Evolutionary conservation across 108 stramenopile species (phyloP).

Genomic region (Aurantiochytrium sp.): DNA sequence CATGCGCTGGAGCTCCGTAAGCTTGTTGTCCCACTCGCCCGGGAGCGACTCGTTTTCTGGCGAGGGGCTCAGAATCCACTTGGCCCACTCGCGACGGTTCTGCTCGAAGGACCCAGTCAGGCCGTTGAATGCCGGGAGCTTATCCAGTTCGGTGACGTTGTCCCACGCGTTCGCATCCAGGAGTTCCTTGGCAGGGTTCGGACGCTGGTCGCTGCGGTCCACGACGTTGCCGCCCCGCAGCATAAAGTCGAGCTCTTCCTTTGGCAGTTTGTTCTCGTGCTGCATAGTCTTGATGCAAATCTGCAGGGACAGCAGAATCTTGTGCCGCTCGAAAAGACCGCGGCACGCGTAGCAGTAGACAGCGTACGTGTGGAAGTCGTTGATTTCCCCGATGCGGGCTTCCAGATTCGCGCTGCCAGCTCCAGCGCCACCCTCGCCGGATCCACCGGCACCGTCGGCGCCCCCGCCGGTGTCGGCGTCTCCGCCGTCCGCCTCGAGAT

Average conservation of each 20-base stretch:
- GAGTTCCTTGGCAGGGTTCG: slow-evolving; percentile 53
- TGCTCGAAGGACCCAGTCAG: slow-evolving; percentile 55
- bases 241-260: slow-evolving; percentile 61
- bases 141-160: slow-evolving; percentile 62
- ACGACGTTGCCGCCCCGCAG: slow-evolving; percentile 57
- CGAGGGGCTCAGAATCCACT: slow-evolving; percentile 51
- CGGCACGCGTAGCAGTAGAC: slow-evolving; percentile 65
- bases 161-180: slow-evolving; percentile 59
- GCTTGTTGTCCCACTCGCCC: slow-evolving; percentile 59
- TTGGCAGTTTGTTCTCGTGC: slow-evolving; percentile 52
- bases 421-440: neutral
- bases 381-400: slow-evolving; percentile 58
- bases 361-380: slow-evolving; percentile 53
- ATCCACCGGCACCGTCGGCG: neutral
- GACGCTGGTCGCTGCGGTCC: slow-evolving; percentile 52
- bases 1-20: slow-evolving; percentile 58
- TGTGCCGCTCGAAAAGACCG: slow-evolving; percentile 64
- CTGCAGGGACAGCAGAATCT: slow-evolving; percentile 58
- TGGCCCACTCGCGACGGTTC: slow-evolving; percentile 56
- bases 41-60: slow-evolving; percentile 59
- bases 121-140: slow-evolving; percentile 49
- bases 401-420: slow-evolving; percentile 25
- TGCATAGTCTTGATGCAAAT: slow-evolving; percentile 58
- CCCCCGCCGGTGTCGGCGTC: neutral
- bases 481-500: neutral